These are phyloP conservation scores for Suillus ampliporus DNA, from an alignment of 768 basidiomycete genomes.

Conservation along the genomic window DNA sequence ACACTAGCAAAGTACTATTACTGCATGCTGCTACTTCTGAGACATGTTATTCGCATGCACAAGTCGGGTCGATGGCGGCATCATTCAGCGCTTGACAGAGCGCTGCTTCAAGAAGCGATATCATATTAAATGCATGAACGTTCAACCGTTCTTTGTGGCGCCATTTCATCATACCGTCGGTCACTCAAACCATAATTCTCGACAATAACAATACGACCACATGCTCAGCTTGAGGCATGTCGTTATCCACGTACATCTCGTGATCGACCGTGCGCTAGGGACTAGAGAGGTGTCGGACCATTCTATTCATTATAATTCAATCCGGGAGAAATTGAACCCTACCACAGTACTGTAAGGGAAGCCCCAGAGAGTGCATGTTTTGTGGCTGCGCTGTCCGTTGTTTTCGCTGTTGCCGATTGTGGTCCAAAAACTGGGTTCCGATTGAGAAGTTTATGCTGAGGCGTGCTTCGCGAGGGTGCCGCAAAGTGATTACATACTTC, in stretches of 20 bases:
- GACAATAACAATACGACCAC: background rate
- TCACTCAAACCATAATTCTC: background rate
- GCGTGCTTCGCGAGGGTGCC: background rate
- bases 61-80: too few relatives aligned
- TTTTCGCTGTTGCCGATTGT: constrained; percentile 26
- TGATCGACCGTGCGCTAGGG: background rate
- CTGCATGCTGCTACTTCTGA: too few relatives aligned
- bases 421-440: background rate
- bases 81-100: background rate
- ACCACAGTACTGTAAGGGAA: constrained; percentile 9
- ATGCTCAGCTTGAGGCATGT: background rate
- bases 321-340: constrained; percentile 5
- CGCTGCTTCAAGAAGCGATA: background rate
- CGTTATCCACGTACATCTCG: constrained; percentile 5
- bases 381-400: constrained; percentile 20
- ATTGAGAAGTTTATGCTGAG: background rate
- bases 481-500: background rate
- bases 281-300: background rate
- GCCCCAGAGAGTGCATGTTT: constrained; percentile 2
- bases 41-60: constrained; percentile 6
- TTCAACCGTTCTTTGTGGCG: background rate
- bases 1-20: too few relatives aligned
- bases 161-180: background rate
- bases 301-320: constrained; percentile 11
- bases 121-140: background rate